A percentile compares a stretch with the other conserved stretches of the same genome.
phyloP scores from a whole-genome alignment of 192 early-diverging fungal genomes.

The Umbelopsis ramanniana region DNA sequence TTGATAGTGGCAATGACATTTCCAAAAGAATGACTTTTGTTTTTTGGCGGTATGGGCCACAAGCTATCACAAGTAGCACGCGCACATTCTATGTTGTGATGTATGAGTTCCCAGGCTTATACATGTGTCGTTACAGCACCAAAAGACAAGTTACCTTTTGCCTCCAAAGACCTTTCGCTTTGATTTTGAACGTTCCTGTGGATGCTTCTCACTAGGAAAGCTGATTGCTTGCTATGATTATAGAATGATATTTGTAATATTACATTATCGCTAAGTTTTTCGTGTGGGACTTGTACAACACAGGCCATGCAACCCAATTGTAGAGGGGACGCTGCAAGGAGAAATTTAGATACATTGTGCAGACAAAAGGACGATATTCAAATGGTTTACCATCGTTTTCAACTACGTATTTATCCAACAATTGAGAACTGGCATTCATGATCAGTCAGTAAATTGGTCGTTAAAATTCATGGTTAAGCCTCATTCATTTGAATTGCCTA shows the following conservation, averaged over 20 bases:
- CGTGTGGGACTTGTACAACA: not conserved
- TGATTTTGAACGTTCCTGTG: not conserved
- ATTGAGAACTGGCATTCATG: not conserved
- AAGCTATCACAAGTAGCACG: slow-evolving; percentile 36
- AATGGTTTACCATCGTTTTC: not conserved
- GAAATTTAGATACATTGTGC: not conserved
- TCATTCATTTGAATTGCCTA: slow-evolving; percentile 4
- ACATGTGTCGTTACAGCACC: not conserved
- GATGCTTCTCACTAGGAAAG: not conserved
- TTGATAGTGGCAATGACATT: slow-evolving; percentile 53
- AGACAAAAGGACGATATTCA: not conserved
- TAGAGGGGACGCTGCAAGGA: not conserved
- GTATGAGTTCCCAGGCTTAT: not conserved
- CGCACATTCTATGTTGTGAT: not conserved
- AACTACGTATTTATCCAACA: not conserved
- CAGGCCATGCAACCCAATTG: not conserved
- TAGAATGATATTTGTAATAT: not conserved
- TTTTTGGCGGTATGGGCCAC: slow-evolving; percentile 34
- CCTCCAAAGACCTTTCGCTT: not conserved
- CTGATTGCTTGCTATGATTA: slow-evolving; percentile 1
- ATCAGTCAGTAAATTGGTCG: not conserved
- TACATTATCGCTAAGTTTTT: not conserved
- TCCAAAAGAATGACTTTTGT: slow-evolving; percentile 12
- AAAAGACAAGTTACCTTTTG: not conserved
- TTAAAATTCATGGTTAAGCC: not conserved